phyloP scores from a whole-genome alignment of 345 rosid species.

The Linum tenue region DNA sequence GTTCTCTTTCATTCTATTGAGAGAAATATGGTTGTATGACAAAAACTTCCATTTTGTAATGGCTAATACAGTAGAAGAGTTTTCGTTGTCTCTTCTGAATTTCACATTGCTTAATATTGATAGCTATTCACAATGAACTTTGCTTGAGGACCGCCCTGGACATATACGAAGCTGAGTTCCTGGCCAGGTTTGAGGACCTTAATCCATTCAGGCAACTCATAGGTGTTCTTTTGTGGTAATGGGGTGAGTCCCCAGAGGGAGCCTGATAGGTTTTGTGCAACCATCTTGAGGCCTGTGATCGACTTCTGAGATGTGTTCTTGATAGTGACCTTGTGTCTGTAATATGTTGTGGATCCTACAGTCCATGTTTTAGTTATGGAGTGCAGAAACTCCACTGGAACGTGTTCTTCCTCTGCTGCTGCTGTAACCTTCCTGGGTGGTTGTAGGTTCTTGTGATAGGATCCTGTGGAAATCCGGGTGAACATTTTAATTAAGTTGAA shows the following conservation, averaged over 20 bases:
- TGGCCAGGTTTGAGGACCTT: slow-evolving; percentile 38
- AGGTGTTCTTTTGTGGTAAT: slow-evolving; percentile 33
- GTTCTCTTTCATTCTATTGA: no score
- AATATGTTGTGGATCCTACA: slow-evolving; percentile 34
- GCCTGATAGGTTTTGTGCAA: slow-evolving; percentile 44
- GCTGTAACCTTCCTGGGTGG: slow-evolving; percentile 21
- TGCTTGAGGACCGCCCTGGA: slow-evolving; percentile 79
- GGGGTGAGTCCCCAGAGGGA: slow-evolving; percentile 58
- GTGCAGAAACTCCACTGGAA: slow-evolving; percentile 47
- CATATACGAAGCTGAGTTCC: slow-evolving; percentile 44
- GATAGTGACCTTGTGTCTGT: slow-evolving; percentile 60
- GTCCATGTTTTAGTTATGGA: slow-evolving; percentile 57
- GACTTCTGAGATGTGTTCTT: slow-evolving; percentile 50
- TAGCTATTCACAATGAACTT: slow-evolving; percentile 49
- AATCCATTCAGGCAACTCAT: slow-evolving; percentile 45
- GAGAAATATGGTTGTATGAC: no score
- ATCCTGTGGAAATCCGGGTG: slow-evolving; percentile 14
- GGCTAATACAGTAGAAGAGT: no score
- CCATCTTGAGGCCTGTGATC: slow-evolving; percentile 37
- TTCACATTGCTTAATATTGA: slow-evolving; percentile 20
- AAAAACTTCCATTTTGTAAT: no score
- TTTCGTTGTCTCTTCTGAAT: no score
- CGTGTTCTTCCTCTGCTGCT: slow-evolving; percentile 23
- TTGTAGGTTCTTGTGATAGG: slow-evolving; percentile 20
- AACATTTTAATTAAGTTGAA: no score